phyloP scores from a whole-genome alignment of 768 basidiomycete species.

The Exsudoporus frostii region DNA sequence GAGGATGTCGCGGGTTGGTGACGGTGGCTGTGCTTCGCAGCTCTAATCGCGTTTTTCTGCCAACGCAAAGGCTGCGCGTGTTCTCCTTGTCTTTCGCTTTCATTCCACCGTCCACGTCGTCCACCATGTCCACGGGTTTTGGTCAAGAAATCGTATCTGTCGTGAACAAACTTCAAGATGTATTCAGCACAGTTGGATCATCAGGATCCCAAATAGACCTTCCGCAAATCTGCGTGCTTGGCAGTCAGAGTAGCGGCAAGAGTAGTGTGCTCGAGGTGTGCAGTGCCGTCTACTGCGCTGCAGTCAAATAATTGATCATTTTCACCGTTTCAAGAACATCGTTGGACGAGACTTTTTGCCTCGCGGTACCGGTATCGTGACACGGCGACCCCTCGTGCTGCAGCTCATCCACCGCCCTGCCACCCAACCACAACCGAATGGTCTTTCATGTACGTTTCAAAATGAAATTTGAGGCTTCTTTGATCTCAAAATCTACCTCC shows the following conservation, averaged over 20 bases:
- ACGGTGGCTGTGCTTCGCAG: conserved; percentile 28
- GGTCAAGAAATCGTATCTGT: conserved; percentile 79
- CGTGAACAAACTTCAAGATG: conserved; percentile 89
- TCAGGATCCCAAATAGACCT: conserved; percentile 80
- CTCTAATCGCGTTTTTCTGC: conserved; percentile 22
- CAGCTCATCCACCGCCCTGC: conserved; percentile 90
- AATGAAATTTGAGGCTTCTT: background rate
- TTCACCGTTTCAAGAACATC: conserved; percentile 64
- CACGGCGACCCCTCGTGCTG: conserved; percentile 90
- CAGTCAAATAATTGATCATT: conserved; percentile 7
- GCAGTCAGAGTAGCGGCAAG: conserved; percentile 91
- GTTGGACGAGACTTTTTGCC: conserved; percentile 98
- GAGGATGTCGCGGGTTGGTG: background rate
- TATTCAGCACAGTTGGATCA: conserved; percentile 80
- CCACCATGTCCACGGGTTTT: conserved; percentile 54
- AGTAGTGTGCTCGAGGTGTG: conserved; percentile 88
- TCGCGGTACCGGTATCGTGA: conserved; percentile 98
- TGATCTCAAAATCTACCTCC: background rate
- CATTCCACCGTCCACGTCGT: conserved; percentile 14
- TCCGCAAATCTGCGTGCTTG: conserved; percentile 88
- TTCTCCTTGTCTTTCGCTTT: conserved; percentile 14
- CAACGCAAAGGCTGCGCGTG: conserved; percentile 2
- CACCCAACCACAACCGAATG: conserved; percentile 43
- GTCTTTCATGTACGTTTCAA: conserved; percentile 38
- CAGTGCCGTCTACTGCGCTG: background rate